phyloP scores from a whole-genome alignment of 2,329 filamentous ascomycete species.

The Claviceps cyperi region DNA sequence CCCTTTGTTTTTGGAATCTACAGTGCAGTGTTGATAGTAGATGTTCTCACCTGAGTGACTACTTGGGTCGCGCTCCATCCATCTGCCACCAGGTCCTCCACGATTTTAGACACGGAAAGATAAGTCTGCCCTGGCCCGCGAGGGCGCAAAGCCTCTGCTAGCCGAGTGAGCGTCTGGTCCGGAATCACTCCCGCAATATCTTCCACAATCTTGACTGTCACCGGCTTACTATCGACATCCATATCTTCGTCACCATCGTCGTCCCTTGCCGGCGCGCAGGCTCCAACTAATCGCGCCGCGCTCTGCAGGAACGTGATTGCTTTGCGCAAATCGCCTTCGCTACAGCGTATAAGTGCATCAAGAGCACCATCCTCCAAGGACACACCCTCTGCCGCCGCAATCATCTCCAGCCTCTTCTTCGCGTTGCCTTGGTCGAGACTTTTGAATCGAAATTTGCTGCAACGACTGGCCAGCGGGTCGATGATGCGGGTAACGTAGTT shows the following conservation, averaged over 20 bases:
- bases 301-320: conserved; percentile 95
- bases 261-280: conserved; percentile 34
- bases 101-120: conserved; percentile 57
- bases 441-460: conserved; percentile 97
- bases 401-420: conserved; percentile 62
- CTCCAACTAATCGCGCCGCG: conserved; percentile 75
- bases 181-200: conserved; percentile 96
- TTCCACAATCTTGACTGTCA: conserved; percentile 71
- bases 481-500: conserved; percentile 99
- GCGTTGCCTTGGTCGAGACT: conserved; percentile 79
- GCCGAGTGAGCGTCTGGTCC: conserved; percentile 49
- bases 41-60: conserved; percentile 51
- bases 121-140: conserved; percentile 51
- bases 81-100: conserved; percentile 86
- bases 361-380: conserved; percentile 62
- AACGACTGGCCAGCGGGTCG: conserved; percentile 82
- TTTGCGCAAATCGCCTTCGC: conserved; percentile 88
- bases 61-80: conserved; percentile 93
- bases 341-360: conserved; percentile 71
- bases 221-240: conserved; percentile 41
- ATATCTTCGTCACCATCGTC: conserved; percentile 44
- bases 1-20: background rate
- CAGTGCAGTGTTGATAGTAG: background rate
- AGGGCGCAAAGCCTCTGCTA: conserved; percentile 66
- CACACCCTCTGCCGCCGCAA: conserved; percentile 68